Conservation (phyloP, 2,329 filamentous ascomycete species). For the Xylariaceae sp. region DNA sequence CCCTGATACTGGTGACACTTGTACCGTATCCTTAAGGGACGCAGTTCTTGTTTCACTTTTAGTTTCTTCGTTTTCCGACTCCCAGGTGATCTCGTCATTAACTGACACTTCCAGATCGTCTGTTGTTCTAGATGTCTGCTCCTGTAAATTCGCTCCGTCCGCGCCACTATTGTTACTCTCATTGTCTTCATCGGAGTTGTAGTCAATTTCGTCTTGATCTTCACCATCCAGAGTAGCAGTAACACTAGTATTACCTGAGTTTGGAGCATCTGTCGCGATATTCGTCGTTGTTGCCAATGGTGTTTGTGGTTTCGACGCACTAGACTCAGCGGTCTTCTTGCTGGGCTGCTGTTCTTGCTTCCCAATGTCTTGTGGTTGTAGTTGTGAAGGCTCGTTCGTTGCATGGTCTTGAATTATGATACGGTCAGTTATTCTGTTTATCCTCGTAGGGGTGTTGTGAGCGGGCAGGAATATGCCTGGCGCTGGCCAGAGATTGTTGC, state of each 20-base stretch:
- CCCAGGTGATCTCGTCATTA: slow-evolving; percentile 44
- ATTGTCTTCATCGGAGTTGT: slow-evolving; percentile 44
- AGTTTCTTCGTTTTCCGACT: slow-evolving; percentile 42
- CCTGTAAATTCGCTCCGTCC: slow-evolving; percentile 26
- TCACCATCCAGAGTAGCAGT: slow-evolving; percentile 43
- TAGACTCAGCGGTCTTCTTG: not conserved
- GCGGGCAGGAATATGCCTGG: slow-evolving; percentile 13
- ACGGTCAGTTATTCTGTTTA: slow-evolving; percentile 29
- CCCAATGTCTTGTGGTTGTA: slow-evolving; percentile 12
- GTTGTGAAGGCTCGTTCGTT: slow-evolving; percentile 17
- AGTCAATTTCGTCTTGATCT: slow-evolving; percentile 44
- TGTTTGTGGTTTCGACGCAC: slow-evolving; percentile 20
- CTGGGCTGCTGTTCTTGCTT: slow-evolving; percentile 12
- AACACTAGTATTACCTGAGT: slow-evolving; percentile 44
- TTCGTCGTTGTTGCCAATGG: slow-evolving; percentile 18
- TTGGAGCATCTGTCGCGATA: slow-evolving; percentile 39
- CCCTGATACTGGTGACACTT: slow-evolving; percentile 43
- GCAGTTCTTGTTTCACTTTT: slow-evolving; percentile 25
- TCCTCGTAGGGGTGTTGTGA: slow-evolving; percentile 5
- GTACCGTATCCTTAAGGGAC: slow-evolving; percentile 38
- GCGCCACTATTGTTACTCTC: slow-evolving; percentile 32
- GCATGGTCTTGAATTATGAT: slow-evolving; percentile 31
- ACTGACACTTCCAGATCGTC: slow-evolving; percentile 30
- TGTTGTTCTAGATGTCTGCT: slow-evolving; percentile 29
- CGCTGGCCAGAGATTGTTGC: slow-evolving; percentile 5